phyloP scores from a whole-genome alignment of 78 protist genomes.

The Salpingoeca rosetta region DNA sequence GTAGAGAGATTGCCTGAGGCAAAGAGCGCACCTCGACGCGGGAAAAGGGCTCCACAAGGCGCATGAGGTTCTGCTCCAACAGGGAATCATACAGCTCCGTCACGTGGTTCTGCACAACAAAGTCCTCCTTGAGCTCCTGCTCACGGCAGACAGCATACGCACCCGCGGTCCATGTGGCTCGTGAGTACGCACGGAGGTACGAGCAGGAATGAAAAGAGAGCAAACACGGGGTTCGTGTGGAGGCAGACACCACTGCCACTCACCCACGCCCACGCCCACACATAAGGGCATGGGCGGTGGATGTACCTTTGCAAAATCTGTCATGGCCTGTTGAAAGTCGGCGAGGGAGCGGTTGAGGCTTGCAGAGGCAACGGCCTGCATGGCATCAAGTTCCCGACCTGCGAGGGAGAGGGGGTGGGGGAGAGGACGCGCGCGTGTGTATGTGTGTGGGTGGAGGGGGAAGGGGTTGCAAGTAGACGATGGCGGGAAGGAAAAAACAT shows the following conservation, averaged over 20 bases:
- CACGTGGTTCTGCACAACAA: constrained; percentile 42
- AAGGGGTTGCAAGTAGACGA: too few relatives aligned
- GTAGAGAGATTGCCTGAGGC: too few relatives aligned
- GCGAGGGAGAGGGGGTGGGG: too few relatives aligned
- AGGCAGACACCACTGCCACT: not conserved
- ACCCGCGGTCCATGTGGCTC: too few relatives aligned
- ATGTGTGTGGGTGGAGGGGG: too few relatives aligned
- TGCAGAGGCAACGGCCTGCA: constrained; percentile 72
- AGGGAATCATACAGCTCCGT: constrained; percentile 70
- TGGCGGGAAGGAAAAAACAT: too few relatives aligned
- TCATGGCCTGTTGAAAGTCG: constrained; percentile 42
- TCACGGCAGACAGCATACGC: too few relatives aligned
- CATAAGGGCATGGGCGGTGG: not conserved
- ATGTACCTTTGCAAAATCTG: constrained; percentile 17
- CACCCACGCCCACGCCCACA: not conserved
- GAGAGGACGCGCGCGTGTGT: too few relatives aligned
- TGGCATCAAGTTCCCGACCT: constrained; percentile 54
- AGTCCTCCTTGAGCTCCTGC: constrained; percentile 28
- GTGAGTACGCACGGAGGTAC: too few relatives aligned
- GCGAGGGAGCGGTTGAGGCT: constrained; percentile 55
- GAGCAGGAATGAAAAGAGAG: not conserved
- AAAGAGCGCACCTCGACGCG: constrained; percentile 77
- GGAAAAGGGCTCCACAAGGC: constrained; percentile 88
- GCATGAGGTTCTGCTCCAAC: constrained; percentile 76
- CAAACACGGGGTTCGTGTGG: not conserved